Evolutionary conservation across 495 filamentous ascomycete species (phyloP), one percentile per base, ranked within the genome.

Genomic region (Xylaria curta): DNA sequence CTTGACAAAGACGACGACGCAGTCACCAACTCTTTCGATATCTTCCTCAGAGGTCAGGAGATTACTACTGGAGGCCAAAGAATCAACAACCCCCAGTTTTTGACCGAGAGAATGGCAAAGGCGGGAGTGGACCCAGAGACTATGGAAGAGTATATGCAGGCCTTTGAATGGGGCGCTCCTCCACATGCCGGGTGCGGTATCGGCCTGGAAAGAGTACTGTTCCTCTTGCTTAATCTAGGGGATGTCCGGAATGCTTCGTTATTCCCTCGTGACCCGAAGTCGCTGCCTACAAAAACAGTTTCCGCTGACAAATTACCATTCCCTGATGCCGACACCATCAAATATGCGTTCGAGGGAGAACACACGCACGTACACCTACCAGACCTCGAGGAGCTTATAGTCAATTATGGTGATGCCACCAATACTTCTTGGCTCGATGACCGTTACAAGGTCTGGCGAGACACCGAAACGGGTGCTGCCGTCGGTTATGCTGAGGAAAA

Each of bases 1-100:
- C 92, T 93, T 0, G 94, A 97, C 67, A 87, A 92, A 3, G 81
- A 90, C 12, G 89, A 97, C 74, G 82, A 87, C 9, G 85, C 85
- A 3, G 86, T 87, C 76, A 97, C 94, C 53, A 97, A 97, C 81
- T 97, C 95, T 0, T 98, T 97, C 73, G 94, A 98, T 80, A 95
- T 97, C 76, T 97, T 97, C 82, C 87, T 97, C 65, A 93, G 95
- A 13, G 95, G 95, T 6, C 95, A 98, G 78, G 95, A 97, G 79
- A 97, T 97, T 72, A 89, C 95, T 5, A 93, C 91, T 1, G 94
- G 95, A 64, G 95, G 94, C 10, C 94, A 97, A 79, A 93, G 95
- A 88, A 93, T 97, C 72, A 93, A 98, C 79, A 90, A 94, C 67
- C 86, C 93, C 0, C 80, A 85, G 31, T 87, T 93, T 75, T 84